phyloP scores from a whole-genome alignment of 768 basidiomycete genomes.

The Butyriboletus loyo region DNA sequence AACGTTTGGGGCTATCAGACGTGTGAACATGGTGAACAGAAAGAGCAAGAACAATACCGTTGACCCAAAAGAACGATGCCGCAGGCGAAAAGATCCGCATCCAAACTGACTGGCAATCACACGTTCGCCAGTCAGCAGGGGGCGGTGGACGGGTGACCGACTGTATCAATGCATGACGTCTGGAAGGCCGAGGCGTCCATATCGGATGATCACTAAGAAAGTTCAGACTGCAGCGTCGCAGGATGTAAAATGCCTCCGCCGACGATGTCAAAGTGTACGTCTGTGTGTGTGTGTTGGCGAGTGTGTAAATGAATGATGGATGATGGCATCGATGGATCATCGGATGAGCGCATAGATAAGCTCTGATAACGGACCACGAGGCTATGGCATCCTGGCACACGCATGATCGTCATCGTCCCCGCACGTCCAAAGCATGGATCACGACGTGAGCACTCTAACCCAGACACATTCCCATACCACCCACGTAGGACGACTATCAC shows the following conservation, averaged over 20 bases:
- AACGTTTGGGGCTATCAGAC: constrained; percentile 2
- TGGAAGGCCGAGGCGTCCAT: not conserved
- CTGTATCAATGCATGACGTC: not conserved
- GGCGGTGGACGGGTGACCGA: not conserved
- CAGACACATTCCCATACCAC: not conserved
- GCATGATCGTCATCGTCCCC: not conserved
- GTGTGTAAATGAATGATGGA: not conserved
- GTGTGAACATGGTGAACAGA: not conserved
- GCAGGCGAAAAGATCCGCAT: not conserved
- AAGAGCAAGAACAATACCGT: constrained; percentile 6
- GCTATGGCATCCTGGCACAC: constrained; percentile 1
- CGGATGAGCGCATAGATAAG: constrained; percentile 6
- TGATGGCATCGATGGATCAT: not conserved
- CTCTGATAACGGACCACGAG: constrained; percentile 19
- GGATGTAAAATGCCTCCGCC: not conserved
- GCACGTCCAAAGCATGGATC: constrained; percentile 3
- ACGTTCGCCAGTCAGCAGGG: not conserved
- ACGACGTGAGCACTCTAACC: not conserved
- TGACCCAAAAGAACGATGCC: not conserved
- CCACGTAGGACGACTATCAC: too few relatives aligned
- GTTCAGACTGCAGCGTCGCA: too few relatives aligned
- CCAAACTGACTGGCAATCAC: constrained; percentile 10
- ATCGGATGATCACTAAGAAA: constrained; percentile 14
- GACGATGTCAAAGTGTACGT: not conserved
- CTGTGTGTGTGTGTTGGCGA: not conserved